Evolutionary conservation across 2,329 filamentous ascomycete species (phyloP).

Genomic region (Ascochyta pisi): DNA sequence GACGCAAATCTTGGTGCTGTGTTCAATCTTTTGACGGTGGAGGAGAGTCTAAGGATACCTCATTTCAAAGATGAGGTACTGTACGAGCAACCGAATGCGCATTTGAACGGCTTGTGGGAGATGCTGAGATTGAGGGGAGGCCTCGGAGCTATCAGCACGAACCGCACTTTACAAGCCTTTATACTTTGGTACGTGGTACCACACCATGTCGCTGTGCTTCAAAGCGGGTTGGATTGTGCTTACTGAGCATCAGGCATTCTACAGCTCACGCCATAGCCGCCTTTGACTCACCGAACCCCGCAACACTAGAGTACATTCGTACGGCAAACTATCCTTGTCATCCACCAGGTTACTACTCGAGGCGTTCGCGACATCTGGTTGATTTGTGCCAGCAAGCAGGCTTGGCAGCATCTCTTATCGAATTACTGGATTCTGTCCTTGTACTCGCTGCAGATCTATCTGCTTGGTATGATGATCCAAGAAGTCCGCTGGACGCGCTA

Average conservation of each 20-base stretch:
- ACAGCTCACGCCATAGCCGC: conserved; percentile 48
- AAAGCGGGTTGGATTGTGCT: conserved; percentile 42
- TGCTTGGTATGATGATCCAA: conserved; percentile 40
- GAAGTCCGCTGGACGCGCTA: conserved; percentile 42
- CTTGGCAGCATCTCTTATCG: conserved; percentile 37
- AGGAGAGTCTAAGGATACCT: conserved; percentile 40
- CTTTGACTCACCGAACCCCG: conserved; percentile 43
- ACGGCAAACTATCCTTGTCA: conserved; percentile 37
- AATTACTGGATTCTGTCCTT: conserved; percentile 38
- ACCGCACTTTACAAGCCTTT: conserved; percentile 50
- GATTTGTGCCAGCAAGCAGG: conserved; percentile 39
- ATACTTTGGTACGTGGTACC: conserved; percentile 48
- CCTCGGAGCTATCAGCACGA: conserved; percentile 41
- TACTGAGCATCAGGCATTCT: conserved; percentile 50
- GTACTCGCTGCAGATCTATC: conserved; percentile 47
- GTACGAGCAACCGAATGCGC: conserved; percentile 41
- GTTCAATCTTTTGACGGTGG: conserved; percentile 48
- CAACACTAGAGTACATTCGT: conserved; percentile 39
- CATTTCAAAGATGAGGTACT: conserved; percentile 26
- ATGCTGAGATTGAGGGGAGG: conserved; percentile 48
- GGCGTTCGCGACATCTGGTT: conserved; percentile 39
- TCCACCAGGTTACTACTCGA: conserved; percentile 38
- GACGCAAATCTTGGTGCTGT: conserved; percentile 50
- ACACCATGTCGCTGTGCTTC: conserved; percentile 17
- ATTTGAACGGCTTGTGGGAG: conserved; percentile 41